Base-by-base conservation (phyloP, 148 eudicot species). In the Rhododendron molle region DNA sequence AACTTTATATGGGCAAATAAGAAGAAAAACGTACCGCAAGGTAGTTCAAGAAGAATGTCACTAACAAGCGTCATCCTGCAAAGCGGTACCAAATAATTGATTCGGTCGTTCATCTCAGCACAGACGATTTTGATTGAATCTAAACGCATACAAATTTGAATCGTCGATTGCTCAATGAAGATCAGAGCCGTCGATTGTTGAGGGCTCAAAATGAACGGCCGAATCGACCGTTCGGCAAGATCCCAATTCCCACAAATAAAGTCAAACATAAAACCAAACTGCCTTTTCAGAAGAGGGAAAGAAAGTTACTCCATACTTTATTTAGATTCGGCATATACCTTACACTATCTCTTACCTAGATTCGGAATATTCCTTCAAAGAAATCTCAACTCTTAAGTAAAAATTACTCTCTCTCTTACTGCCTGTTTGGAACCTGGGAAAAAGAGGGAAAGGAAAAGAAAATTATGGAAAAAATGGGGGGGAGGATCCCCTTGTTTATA, bases 31-130 rank as follows among this genome's bases (percentile, higher is more conserved):
- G 60, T 54, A 54, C 60, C 18, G 20, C 58, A 54, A 54, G 60
- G 21, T 54, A 54, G 60, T 54, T 54, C 60, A 54, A 18, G 60
- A 54, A 54, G 1, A 54, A 54, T 16, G 16, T 54, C 60, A 18
- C 6, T 54, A 54, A 54, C 8, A 44, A 9, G 7, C 7, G 1
- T 7, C 44, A 40, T 40, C 44, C 7, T 40, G 0, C 1, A 6
- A 40, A 40, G 43, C 7, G 1, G 44, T 40, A 1, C 0, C 7
- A 40, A 40, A 0, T 7, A 40, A 5, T 40, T 40, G 44, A 40
- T 40, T 5, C 0, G 1, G 7, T 0, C 7, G 7, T 40, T 40
- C 7, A 40, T 40, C 0, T 40, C 1, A 0, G 44, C 1, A 5
- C 7, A 40, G 1, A 40, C 7, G 1, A 1, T 40, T 40, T 0